Conservation (phyloP, 768 basidiomycete genomes). For the Filobasidium wieringae region DNA sequence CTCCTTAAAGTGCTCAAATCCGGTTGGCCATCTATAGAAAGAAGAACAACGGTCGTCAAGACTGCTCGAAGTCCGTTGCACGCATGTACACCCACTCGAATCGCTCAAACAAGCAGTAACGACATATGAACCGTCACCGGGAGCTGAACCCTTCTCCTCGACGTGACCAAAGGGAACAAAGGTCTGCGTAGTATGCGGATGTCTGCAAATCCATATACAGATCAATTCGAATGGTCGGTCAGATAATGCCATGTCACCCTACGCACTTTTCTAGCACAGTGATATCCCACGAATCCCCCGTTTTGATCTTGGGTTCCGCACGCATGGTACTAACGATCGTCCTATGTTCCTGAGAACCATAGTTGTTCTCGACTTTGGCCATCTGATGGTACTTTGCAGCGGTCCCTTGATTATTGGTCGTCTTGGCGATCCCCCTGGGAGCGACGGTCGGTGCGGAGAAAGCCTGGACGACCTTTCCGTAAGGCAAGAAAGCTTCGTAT, state of each 20-base stretch:
- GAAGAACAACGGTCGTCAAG: background rate
- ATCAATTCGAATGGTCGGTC: background rate
- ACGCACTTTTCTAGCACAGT: constrained; percentile 25
- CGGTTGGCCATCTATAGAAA: constrained; percentile 62
- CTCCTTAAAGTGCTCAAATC: constrained; percentile 63
- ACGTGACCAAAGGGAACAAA: constrained; percentile 75
- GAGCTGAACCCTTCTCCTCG: constrained; percentile 33
- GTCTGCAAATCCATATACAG: too few species aligned
- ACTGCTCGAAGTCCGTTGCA: constrained; percentile 36
- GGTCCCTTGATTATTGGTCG: constrained; percentile 75
- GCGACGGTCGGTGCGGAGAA: constrained; percentile 57
- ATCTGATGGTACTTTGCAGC: constrained; percentile 90
- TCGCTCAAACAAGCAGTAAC: constrained; percentile 79
- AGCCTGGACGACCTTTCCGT: constrained; percentile 83
- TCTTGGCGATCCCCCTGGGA: constrained; percentile 51
- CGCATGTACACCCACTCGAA: background rate
- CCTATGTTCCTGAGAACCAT: constrained; percentile 11
- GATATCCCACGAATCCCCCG: constrained; percentile 20
- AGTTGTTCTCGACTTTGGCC: constrained; percentile 46
- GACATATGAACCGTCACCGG: constrained; percentile 53
- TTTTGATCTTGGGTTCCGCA: constrained; percentile 13
- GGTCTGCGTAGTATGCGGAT: constrained; percentile 61
- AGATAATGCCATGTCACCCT: background rate
- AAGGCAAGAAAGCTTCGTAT: constrained; percentile 71
- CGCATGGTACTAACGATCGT: constrained; percentile 17